A percentile compares a stretch with the other conserved stretches of the same genome.
Evolutionary conservation across 305 asterid genomes (phyloP).

Genomic region (Solanum hybrid): DNA sequence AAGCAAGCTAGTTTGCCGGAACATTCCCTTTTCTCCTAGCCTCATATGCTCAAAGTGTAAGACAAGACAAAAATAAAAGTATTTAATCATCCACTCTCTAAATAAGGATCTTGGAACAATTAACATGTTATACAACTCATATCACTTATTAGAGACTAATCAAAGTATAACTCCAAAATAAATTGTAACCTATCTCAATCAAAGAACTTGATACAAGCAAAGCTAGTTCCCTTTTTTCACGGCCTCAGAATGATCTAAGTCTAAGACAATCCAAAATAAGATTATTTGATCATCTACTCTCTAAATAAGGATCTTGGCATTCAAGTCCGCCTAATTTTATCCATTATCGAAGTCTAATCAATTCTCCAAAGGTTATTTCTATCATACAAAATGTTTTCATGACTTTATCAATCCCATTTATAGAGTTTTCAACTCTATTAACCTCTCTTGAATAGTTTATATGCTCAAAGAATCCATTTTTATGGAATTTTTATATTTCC

Average conservation of each 20-base stretch:
- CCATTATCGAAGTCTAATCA: background rate
- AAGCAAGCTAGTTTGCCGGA: too few relatives aligned
- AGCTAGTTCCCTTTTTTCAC: background rate
- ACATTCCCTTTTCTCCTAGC: too few relatives aligned
- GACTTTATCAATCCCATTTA: background rate
- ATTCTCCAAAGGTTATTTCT: background rate
- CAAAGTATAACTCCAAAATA: background rate
- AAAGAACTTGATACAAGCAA: background rate
- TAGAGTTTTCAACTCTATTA: background rate
- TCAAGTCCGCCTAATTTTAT: background rate
- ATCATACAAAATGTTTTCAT: background rate
- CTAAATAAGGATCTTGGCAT: background rate
- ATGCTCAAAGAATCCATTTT: background rate
- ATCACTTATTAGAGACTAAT: background rate
- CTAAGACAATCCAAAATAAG: background rate
- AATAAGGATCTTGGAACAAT: too few relatives aligned
- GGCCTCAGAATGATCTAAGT: background rate
- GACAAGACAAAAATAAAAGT: too few relatives aligned
- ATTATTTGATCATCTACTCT: background rate
- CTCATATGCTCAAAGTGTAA: too few relatives aligned
- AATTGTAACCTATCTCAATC: background rate
- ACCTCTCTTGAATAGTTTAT: background rate
- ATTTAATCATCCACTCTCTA: too few relatives aligned
- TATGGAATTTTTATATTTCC: too few relatives aligned
- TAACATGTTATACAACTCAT: too few relatives aligned